These are phyloP conservation scores for Nectriaceae sp. DNA, from an alignment of 2,329 filamentous ascomycete species.

Conservation along the genomic window DNA sequence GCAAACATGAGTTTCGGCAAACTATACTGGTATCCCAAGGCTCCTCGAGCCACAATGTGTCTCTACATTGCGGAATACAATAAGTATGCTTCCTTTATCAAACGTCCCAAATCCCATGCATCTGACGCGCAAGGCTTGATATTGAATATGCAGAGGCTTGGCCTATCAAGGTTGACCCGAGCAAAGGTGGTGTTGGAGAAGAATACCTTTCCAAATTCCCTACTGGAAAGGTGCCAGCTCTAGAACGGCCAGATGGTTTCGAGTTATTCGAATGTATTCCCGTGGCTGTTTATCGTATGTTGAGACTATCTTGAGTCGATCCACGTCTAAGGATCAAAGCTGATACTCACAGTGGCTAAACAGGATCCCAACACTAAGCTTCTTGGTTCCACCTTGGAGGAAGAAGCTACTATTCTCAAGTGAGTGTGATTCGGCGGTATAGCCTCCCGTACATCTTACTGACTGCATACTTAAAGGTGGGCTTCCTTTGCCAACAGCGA, in stretches of 20 bases:
- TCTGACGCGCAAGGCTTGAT: constrained; percentile 4
- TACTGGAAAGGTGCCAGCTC: constrained; percentile 10
- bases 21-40: constrained; percentile 15
- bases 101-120: background rate
- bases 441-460: background rate
- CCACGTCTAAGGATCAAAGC: no score
- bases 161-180: constrained; percentile 13
- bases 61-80: constrained; percentile 14
- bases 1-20: constrained; percentile 11
- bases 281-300: constrained; percentile 8
- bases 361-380: constrained; percentile 11
- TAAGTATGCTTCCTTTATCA: constrained; percentile 2
- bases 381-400: constrained; percentile 8
- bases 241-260: constrained; percentile 10
- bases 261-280: constrained; percentile 11
- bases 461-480: background rate
- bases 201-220: constrained; percentile 11
- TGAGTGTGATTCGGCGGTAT: background rate
- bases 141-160: constrained; percentile 11
- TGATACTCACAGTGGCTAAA: constrained; percentile 3
- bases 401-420: constrained; percentile 12
- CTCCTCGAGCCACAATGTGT: constrained; percentile 13
- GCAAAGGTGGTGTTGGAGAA: constrained; percentile 12
- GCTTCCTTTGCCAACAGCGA: constrained; percentile 12
- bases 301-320: no score